Evolutionary conservation across 108 stramenopile species (phyloP).

Genomic region (Licmophora abbreviata): DNA sequence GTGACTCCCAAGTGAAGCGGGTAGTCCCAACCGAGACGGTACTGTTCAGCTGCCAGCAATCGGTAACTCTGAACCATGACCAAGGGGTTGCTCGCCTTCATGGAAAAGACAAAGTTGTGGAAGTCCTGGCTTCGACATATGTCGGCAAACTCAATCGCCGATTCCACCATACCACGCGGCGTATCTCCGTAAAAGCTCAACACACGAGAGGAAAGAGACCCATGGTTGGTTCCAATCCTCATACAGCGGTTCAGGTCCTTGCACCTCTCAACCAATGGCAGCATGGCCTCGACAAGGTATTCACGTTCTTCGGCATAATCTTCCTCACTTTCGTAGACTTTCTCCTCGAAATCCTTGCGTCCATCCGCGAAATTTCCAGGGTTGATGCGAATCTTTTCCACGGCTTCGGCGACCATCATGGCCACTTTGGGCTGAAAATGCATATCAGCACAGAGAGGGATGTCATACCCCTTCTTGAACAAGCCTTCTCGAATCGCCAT

Average conservation of each 20-base stretch:
- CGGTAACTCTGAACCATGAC: constrained; percentile 97
- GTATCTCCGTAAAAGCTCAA: constrained; percentile 93
- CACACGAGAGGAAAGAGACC: constrained; percentile 81
- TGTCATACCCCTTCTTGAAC: constrained; percentile 87
- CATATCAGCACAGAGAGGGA: constrained; percentile 97
- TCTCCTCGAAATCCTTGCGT: constrained; percentile 87
- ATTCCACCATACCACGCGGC: constrained; percentile 97
- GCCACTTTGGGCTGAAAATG: constrained; percentile 94
- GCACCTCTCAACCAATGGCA: constrained; percentile 90
- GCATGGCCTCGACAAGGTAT: constrained; percentile 76
- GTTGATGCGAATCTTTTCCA: constrained; percentile 97
- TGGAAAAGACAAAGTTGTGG: constrained; percentile 98
- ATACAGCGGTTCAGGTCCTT: constrained; percentile 87
- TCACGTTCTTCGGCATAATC: constrained; percentile 74
- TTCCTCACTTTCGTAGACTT: constrained; percentile 86
- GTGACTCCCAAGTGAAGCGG: constrained; percentile 96
- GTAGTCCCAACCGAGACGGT: constrained; percentile 92
- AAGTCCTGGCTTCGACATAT: constrained; percentile 90
- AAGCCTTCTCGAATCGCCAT: constrained; percentile 81
- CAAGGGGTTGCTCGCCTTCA: constrained; percentile 97
- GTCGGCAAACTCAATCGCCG: constrained; percentile 94
- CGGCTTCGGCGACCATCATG: constrained; percentile 85
- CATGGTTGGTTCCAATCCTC: constrained; percentile 98
- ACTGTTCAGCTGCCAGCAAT: constrained; percentile 86
- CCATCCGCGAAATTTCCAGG: constrained; percentile 98